Evolutionary conservation across 148 eudicot species (phyloP), one percentile per base, ranked within the genome.

Genomic region (Dianthus caryophyllus): DNA sequence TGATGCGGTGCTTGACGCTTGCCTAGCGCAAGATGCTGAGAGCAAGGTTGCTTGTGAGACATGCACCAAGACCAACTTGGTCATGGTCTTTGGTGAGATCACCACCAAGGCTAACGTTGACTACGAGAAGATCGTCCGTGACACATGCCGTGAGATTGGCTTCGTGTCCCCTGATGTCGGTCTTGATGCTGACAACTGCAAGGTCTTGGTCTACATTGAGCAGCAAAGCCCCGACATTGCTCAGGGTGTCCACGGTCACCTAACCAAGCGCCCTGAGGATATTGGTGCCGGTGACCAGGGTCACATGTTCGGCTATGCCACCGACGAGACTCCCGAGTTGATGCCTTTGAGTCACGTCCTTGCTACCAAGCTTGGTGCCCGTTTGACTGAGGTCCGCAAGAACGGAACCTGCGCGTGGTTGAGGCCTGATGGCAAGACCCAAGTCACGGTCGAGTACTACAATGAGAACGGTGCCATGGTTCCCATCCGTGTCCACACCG

Each of bases 11-110:
- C 80, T 80, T 30, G 84, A 77, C 10, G 84, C 84, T 41, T 80
- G 84, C 74, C 78, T 80, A 20, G 73, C 54, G 31, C 81, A 77
- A 38, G 84, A 80, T 60, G 68, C 84, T 4, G 81, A 77, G 68
- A 80, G 84, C 78, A 80, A 80, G 71, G 84, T 80, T 6, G 84
- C 84, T 48, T 80, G 84, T 29, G 84, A 80, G 74, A 80, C 84
- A 16, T 77, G 81, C 72, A 73, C 84, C 66, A 76, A 76, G 75
- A 76, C 79, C 64, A 76, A 76, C 75, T 71, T 76, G 64, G 79
- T 76, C 58, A 76, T 76, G 79, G 79, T 76, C 68, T 76, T 76
- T 20, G 79, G 79, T 71, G 79, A 76, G 75, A 76, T 76, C 68
- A 76, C 79, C 63, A 76, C 79, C 58, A 76, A 76, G 79, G 79